Base-by-base conservation (phyloP, 1,284 basidiomycete species). In the Apiotrichum brassicae region DNA sequence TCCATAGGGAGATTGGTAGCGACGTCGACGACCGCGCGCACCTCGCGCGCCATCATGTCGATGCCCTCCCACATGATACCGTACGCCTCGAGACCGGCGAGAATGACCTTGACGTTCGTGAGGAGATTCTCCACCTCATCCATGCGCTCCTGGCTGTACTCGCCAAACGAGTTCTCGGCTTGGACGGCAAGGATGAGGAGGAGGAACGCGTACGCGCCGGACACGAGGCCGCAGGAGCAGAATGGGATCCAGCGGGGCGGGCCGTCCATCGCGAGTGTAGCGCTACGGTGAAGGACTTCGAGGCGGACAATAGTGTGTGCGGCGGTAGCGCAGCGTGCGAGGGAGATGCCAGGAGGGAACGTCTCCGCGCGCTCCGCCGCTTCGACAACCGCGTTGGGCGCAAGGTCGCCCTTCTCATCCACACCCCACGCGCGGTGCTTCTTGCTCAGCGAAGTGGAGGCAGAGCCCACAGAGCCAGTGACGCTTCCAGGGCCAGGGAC, bases 41-140 rank as follows among this genome's bases (percentile, higher is more conserved):
- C 69, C 70, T 66, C 57, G 68, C 69, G 58, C 22, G 71, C 72
- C 70, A 74, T 74, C 38, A 63, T 61, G 40, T 68, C 67, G 51
- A 75, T 73, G 18, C 71, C 72, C 30, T 66, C 71, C 73, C 73
- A 75, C 70, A 74, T 72, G 38, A 58, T 52, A 14, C 71, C 73
- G 50, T 74, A 75, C 25, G 70, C 68, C 48, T 72, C 67, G 7
- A 75, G 56, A 20, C 72, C 73, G n/a, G 68, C 72, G 22, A 71
- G 51, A 35, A 75, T 68, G 48, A 74, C 64, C 51, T 68, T 69
- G 47, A 73, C 72, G 48, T 75, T 74, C 3, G 70, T 73, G 54
- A 70, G 63, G 13, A 75, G 56, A 5, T 64, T 62, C 19, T 73
- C 65, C 14, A 74, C 57, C 58, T 75, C 70, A 26, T 68, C 68